Evolutionary conservation across 768 basidiomycete species (phyloP), one percentile per base, ranked within the genome.

Genomic region (Scleroderma citrinum): DNA sequence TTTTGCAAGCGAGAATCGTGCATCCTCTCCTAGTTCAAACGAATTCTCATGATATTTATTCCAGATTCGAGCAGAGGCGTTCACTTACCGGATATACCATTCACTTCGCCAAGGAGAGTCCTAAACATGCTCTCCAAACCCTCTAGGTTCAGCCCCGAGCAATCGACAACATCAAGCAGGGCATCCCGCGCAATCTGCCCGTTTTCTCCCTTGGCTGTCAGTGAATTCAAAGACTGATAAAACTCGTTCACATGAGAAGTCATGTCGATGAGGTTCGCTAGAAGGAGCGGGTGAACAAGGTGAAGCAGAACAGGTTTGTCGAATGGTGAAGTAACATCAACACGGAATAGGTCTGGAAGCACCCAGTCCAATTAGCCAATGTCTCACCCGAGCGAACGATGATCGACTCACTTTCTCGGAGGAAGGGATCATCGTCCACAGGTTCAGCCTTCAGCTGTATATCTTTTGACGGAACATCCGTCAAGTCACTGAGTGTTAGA

Each of bases 161-260:
- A 75, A 55, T 80, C 76, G 14, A 89, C 72, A 19, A 77, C 60
- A 60, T 89, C 87, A 44, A 81, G 58, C 2, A 90, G 66, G 31
- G 81, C 69, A 36, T 78, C 76, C 57, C 77, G 80, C 1, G 85
- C 85, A 31, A 84, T 78, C 46, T 80, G 77, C 5, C 83, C 73
- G 51, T 73, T 81, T 62, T 85, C 82, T 51, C 74, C 76, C 36
- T 74, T 76, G 29, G 85, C 75, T 5, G 77, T 69, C 35, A 83
- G 67, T 11, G 72, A 69, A 38, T 70, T 70, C 20, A 90, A 59
- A 56, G 75, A 76, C 38, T 67, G 69, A 37, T 79, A 76, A 57
- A 85, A 82, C 48, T 69, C 71, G 49, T 75, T 80, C 44, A 90
- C 74, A 51, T 87, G 80, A 14, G 54, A 66, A 23, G 87, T 56